Evolutionary conservation across 2,329 filamentous ascomycete genomes (phyloP).

Genomic region (Cordyceps sp.): DNA sequence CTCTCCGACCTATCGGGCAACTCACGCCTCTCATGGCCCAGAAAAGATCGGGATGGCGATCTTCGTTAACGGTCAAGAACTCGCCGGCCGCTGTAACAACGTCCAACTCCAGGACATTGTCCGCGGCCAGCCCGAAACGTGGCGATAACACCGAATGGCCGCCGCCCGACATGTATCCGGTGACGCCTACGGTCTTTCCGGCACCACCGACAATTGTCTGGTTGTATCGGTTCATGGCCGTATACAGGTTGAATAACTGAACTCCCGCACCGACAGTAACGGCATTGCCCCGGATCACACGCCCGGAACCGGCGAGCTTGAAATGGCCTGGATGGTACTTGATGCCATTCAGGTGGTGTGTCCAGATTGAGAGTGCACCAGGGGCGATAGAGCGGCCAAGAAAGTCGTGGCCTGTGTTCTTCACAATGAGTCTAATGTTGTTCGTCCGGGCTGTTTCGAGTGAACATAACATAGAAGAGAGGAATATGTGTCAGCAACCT

Average conservation of each 20-base stretch:
- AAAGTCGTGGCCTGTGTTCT: conserved; percentile 25
- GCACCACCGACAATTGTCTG: conserved; percentile 37
- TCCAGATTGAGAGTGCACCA: conserved; percentile 37
- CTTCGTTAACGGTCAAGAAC: conserved; percentile 31
- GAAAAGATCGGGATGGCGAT: conserved; percentile 39
- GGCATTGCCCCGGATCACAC: conserved; percentile 28
- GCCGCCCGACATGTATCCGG: conserved; percentile 44
- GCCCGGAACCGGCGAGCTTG: no score
- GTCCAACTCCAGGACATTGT: conserved; percentile 42
- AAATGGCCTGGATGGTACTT: conserved; percentile 17
- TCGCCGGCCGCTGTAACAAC: conserved; percentile 35
- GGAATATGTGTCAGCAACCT: no score
- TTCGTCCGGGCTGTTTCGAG: conserved; percentile 20
- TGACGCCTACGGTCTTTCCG: conserved; percentile 37
- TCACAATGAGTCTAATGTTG: conserved; percentile 24
- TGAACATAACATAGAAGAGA: no score
- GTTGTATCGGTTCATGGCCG: conserved; percentile 23
- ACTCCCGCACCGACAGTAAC: conserved; percentile 37
- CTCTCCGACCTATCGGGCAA: no score
- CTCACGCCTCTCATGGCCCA: conserved; percentile 46
- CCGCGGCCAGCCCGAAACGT: conserved; percentile 40
- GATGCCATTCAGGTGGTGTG: conserved; percentile 25
- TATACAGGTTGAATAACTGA: conserved; percentile 31
- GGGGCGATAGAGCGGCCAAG: conserved; percentile 27
- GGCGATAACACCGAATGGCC: conserved; percentile 39